phyloP scores from a whole-genome alignment of 140 eudicot genomes.

The Stevia rebaudiana region DNA sequence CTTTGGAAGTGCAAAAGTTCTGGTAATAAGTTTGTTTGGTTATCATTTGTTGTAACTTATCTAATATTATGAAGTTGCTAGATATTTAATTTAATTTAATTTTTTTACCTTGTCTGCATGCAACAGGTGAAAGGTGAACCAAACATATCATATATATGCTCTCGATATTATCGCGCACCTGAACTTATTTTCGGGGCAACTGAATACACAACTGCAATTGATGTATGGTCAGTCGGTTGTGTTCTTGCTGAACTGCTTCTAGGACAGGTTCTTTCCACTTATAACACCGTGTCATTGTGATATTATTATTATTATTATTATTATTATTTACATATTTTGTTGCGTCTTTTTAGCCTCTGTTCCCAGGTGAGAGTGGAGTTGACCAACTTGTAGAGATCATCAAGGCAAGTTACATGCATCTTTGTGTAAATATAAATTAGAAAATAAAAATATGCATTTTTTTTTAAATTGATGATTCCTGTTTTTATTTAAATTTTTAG shows the following conservation, averaged over 20 bases:
- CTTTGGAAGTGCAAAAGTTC: constrained; percentile 54
- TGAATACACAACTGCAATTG: constrained; percentile 47
- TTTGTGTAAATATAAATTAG: background rate
- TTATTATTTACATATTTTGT: constrained; percentile 3
- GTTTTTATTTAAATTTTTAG: constrained; percentile 14
- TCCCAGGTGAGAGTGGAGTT: constrained; percentile 70
- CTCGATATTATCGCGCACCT: constrained; percentile 48
- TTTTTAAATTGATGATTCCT: background rate
- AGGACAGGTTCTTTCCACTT: constrained; percentile 33
- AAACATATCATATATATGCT: constrained; percentile 44
- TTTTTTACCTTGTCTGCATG: background rate
- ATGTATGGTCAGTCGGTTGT: constrained; percentile 47
- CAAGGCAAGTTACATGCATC: constrained; percentile 35
- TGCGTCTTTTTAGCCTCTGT: constrained; percentile 40
- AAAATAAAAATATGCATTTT: background rate
- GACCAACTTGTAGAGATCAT: constrained; percentile 67
- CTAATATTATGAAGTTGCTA: background rate
- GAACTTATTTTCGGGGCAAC: constrained; percentile 52
- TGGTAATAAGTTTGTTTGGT: constrained; percentile 30
- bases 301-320: background rate
- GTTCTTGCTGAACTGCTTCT: constrained; percentile 52
- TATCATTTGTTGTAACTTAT: background rate
- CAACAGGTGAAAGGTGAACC: constrained; percentile 48
- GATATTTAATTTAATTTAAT: background rate
- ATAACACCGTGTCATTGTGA: background rate